Conservation (phyloP, 2,329 filamentous ascomycete species). For the Blastomyces percursus region DNA sequence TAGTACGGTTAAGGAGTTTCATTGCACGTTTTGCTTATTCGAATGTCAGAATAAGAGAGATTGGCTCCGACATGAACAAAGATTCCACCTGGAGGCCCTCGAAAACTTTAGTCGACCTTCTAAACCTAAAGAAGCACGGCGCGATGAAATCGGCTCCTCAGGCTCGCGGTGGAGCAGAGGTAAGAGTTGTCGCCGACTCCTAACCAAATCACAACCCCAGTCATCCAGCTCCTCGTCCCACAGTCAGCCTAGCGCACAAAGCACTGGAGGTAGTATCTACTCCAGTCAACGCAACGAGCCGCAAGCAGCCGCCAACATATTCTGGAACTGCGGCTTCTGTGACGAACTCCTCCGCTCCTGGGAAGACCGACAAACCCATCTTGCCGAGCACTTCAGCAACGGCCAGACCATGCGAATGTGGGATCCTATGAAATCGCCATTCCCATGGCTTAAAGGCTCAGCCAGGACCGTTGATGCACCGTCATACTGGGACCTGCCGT, state of each 20-base stretch:
- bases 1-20: neutral
- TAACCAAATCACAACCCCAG: neutral
- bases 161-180: neutral
- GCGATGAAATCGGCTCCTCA: neutral
- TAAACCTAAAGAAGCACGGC: neutral
- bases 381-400: constrained; percentile 1
- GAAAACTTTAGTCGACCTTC: neutral
- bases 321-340: constrained; percentile 12
- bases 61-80: constrained; percentile 1
- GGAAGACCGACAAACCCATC: constrained; percentile 9
- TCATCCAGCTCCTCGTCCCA: neutral
- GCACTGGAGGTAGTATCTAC: neutral
- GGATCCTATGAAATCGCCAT: constrained; percentile 5
- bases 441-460: neutral
- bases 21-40: constrained; percentile 5
- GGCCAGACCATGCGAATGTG: constrained; percentile 4
- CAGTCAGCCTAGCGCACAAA: neutral
- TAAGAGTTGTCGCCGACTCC: neutral
- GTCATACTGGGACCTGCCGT: neutral
- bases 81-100: constrained; percentile 1
- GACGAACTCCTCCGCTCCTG: constrained; percentile 4
- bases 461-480: neutral
- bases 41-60: constrained; percentile 1
- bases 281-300: neutral
- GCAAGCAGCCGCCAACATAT: neutral